Conservation (phyloP, 805 yeast species). For the Huiozyma sinensis region DNA sequence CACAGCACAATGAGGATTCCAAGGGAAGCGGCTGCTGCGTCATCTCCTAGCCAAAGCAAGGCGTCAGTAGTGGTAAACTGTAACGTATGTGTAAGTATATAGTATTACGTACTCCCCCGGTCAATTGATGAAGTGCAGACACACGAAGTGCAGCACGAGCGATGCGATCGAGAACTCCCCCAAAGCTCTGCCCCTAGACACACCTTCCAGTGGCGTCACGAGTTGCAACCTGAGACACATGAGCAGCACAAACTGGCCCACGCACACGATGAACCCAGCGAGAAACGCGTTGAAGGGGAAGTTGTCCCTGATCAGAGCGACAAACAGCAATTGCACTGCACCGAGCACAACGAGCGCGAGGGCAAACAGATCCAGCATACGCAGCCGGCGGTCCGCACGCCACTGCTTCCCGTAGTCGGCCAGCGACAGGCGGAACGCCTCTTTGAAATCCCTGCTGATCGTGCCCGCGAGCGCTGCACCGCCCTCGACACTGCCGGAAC, state of each 20-base stretch:
- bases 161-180: slow-evolving; percentile 86
- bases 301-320: slow-evolving; percentile 59
- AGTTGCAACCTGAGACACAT: slow-evolving; percentile 73
- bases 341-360: slow-evolving; percentile 67
- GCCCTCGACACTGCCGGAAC: neutral
- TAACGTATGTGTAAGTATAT: too few species aligned
- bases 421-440: slow-evolving; percentile 17
- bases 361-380: slow-evolving; percentile 70
- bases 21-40: too few species aligned
- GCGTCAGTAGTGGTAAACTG: too few species aligned
- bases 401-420: slow-evolving; percentile 19
- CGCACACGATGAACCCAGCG: slow-evolving; percentile 85
- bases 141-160: slow-evolving; percentile 77
- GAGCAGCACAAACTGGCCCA: slow-evolving; percentile 89
- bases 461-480: neutral
- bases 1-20: too few species aligned
- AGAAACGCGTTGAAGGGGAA: slow-evolving; percentile 96
- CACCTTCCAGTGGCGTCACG: slow-evolving; percentile 33
- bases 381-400: slow-evolving; percentile 34
- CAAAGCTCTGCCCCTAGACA: slow-evolving; percentile 54
- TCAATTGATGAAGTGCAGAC: slow-evolving; percentile 82
- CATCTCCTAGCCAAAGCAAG: too few species aligned
- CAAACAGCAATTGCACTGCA: slow-evolving; percentile 66
- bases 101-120: neutral
- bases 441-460: slow-evolving; percentile 17